Percentiles rank a stretch among this genome's conserved stretches.
Conservation (phyloP, 495 filamentous ascomycete genomes). For the Daldinia grandis region DNA sequence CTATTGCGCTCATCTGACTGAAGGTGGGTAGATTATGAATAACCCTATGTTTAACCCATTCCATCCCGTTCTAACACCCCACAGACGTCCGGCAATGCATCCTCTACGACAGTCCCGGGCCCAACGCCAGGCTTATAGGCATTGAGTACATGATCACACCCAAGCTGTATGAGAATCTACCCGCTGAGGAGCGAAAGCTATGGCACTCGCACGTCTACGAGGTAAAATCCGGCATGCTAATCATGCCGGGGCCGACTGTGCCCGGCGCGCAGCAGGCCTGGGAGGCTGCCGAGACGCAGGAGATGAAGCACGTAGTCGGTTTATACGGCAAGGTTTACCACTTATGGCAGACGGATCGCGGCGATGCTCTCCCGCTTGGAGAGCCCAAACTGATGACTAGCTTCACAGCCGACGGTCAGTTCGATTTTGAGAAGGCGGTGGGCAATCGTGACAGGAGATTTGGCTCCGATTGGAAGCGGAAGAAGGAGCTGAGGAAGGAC, state of each 20-base stretch:
- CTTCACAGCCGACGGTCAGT: constrained; percentile 66
- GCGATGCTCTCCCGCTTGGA: constrained; percentile 77
- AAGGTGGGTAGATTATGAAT: constrained; percentile 55
- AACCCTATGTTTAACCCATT: neutral
- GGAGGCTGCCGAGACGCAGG: constrained; percentile 78
- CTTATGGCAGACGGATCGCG: constrained; percentile 87
- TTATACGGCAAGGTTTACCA: constrained; percentile 93
- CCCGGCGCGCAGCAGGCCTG: constrained; percentile 64
- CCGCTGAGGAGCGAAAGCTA: constrained; percentile 69
- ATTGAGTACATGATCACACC: constrained; percentile 93
- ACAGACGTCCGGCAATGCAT: constrained; percentile 76
- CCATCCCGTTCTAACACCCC: constrained; percentile 19
- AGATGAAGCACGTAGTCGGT: constrained; percentile 76
- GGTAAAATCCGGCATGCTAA: constrained; percentile 84
- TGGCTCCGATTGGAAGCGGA: constrained; percentile 65
- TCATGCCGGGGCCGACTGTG: constrained; percentile 74
- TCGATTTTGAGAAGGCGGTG: constrained; percentile 66
- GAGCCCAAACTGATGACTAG: constrained; percentile 81
- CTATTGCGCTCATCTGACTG: constrained; percentile 82
- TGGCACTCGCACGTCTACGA: constrained; percentile 90
- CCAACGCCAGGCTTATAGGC: constrained; percentile 78
- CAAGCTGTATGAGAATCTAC: constrained; percentile 70
- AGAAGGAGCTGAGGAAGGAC: constrained; percentile 68
- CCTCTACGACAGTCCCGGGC: constrained; percentile 75
- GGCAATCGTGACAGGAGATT: constrained; percentile 72